Evolutionary conservation across 176 grass and related monocot species (phyloP).

Genomic region (Oryza rufipogon): DNA sequence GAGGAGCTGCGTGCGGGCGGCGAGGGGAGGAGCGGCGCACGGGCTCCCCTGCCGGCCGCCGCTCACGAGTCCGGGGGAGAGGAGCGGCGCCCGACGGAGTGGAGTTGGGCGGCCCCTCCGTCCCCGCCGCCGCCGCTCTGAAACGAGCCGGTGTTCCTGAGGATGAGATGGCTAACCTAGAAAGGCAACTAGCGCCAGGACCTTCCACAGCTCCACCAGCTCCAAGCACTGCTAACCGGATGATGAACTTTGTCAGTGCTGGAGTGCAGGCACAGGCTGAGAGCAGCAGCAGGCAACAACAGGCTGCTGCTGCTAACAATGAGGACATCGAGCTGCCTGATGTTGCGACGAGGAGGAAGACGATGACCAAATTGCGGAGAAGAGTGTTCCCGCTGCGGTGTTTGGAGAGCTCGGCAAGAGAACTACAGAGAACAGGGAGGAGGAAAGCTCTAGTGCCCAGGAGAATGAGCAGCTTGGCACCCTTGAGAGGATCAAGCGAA

Average conservation of each 20-base stretch:
- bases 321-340: conserved; percentile 96
- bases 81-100: too few relatives aligned
- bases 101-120: too few relatives aligned
- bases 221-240: conserved; percentile 40
- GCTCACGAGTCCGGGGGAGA: too few relatives aligned
- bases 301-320: conserved; percentile 44
- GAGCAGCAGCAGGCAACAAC: conserved; percentile 35
- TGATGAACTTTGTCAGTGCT: conserved; percentile 83
- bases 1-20: too few relatives aligned
- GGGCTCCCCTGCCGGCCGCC: too few relatives aligned
- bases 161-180: conserved; percentile 91
- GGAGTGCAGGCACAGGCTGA: conserved; percentile 70
- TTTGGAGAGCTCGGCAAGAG: conserved; percentile 85
- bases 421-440: conserved; percentile 58
- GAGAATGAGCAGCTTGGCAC: conserved; percentile 72
- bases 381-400: conserved; percentile 70
- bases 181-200: conserved; percentile 72
- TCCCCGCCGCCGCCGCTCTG: conserved; percentile 24
- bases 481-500: conserved; percentile 93
- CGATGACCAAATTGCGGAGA: conserved; percentile 72
- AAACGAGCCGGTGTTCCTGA: conserved; percentile 70
- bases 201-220: conserved; percentile 43
- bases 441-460: conserved; percentile 45
- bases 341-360: conserved; percentile 77
- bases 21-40: too few relatives aligned